Percentiles rank a stretch among this genome's conserved stretches.
Evolutionary conservation across 108 stramenopile genomes (phyloP).

Genomic region (Conticribra guillardii): DNA sequence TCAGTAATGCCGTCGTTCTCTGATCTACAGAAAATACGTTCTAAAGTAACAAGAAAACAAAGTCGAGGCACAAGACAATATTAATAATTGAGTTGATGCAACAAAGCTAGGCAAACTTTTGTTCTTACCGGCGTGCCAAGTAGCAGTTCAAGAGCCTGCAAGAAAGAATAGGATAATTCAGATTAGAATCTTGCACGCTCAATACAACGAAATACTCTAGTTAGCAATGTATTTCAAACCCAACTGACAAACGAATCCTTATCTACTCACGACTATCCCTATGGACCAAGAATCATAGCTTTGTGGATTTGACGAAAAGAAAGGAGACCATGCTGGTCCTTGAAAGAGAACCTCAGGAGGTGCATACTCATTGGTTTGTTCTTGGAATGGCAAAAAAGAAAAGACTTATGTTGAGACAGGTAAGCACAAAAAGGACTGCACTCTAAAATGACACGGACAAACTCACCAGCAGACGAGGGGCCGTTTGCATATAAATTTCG

Average conservation of each 20-base stretch:
- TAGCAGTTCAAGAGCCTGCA: conserved; percentile 79
- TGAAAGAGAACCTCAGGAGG: conserved; percentile 76
- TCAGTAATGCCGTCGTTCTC: conserved; percentile 85
- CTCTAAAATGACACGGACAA: not conserved
- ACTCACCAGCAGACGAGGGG: conserved; percentile 37
- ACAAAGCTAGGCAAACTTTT: too few species aligned
- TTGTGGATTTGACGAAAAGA: conserved; percentile 55
- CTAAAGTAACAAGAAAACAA: too few species aligned
- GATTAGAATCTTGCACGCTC: not conserved
- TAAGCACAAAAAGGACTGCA: not conserved
- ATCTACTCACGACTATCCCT: conserved; percentile 81
- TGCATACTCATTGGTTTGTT: conserved; percentile 85
- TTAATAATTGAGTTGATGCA: too few species aligned
- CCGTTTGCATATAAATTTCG: conserved; percentile 72
- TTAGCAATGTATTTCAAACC: too few species aligned
- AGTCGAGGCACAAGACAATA: too few species aligned
- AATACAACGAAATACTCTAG: too few species aligned
- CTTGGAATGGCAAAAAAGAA: conserved; percentile 35
- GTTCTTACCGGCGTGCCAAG: conserved; percentile 94
- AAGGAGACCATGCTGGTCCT: conserved; percentile 57
- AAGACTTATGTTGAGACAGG: too few species aligned
- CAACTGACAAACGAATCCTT: too few species aligned
- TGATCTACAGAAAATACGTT: conserved; percentile 95
- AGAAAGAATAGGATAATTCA: not conserved
- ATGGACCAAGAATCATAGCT: conserved; percentile 89